Base-by-base conservation (phyloP, 805 yeast genomes). In the Metschnikowia aberdeeniae region DNA sequence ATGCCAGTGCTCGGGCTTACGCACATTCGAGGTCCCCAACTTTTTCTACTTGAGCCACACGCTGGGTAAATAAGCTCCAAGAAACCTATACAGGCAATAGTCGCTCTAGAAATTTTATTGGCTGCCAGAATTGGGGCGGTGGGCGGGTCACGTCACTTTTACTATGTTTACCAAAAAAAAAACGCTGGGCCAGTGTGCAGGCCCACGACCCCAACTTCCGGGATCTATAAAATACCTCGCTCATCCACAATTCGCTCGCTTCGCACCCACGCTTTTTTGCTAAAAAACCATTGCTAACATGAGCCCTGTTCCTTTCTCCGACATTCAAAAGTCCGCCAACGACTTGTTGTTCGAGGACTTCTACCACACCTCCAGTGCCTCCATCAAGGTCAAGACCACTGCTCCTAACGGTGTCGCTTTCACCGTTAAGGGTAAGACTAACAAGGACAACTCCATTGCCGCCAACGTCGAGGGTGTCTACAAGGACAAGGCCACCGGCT, bases 361-460 rank as follows among this genome's bases (percentile, higher is more conserved):
- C 82, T 93, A 77, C 84, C 98, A 93, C 77, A 74, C 79, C 58
- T 73, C 92, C 54, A 87, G 93, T 53, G 93, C 93, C 57, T 73
- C 93, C 47, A 78, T 93, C 57, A 96, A 88, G 64, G 82, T 92
- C 62, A 86, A 87, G 77, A 85, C 98, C 57, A 80, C 79, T 56
- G 96, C 99, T 60, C 96, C 97, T 68, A 92, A 89, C 69, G 97
- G 97, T 61, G 97, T 92, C 47, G 79, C 89, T 50, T 93, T 93
- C 82, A 80, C 93, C 62, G 87, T 89, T 65, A 89, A 88, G 78
- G 97, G 96, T 68, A 89, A 89, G 76, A 78, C 84, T 61, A 78
- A 81, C 61, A 81, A 81, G 73, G 87, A 82, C 64, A 83, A 86
- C 65, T 75, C 95, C 59, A 81, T 93, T 58, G 82, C 90, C 52